Evolutionary conservation across 2,329 filamentous ascomycete species (phyloP), one percentile per base, ranked within the genome.

Genomic region (Penicillium brevicompactum): DNA sequence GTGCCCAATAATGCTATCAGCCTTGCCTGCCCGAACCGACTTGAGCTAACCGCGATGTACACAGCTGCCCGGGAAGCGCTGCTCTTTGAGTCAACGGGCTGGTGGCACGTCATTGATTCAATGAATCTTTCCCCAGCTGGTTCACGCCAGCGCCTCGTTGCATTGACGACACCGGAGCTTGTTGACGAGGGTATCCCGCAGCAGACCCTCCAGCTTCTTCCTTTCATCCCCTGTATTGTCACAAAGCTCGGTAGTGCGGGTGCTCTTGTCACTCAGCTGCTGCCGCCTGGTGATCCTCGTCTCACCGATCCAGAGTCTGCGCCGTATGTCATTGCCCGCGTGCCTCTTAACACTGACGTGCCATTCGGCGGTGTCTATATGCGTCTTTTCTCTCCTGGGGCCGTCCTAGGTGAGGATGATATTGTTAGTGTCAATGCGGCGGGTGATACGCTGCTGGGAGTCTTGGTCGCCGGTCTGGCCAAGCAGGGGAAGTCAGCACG

Each of bases 391-490:
- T 85, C 89, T 0, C 80, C 89, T 0, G 84, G 83, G 1, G 86
- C 89, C 69, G 75, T 78, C 14, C 81, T 96, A 5, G 55, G 64
- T 2, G 73, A 78, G 0, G 75, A 82, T 18, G 85, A 94, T 24
- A 81, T 96, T 1, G 86, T 93, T 1, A 96, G 91, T 45, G 93
- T 97, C 9, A 97, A 97, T 70, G 94, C 93, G 0, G 92, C 91
- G 2, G 94, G 94, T 0, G 94, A 99, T 74, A 97, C 94, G 0
- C 92, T 97, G 71, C 79, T 95, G 8, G 94, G 93, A 0, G 88
- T 92, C 13, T 65, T 97, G 53, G 78, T 96, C n/a, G 88, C 91
- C 1, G 91, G 90, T 0, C 71, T 97, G 61, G 86, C 87, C 0
- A 83, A 81, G 65, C 81, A 80, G 3, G 76, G 75, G 18, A 69